phyloP scores from a whole-genome alignment of 2,329 filamentous ascomycete genomes.

The Penicillium palitans region DNA sequence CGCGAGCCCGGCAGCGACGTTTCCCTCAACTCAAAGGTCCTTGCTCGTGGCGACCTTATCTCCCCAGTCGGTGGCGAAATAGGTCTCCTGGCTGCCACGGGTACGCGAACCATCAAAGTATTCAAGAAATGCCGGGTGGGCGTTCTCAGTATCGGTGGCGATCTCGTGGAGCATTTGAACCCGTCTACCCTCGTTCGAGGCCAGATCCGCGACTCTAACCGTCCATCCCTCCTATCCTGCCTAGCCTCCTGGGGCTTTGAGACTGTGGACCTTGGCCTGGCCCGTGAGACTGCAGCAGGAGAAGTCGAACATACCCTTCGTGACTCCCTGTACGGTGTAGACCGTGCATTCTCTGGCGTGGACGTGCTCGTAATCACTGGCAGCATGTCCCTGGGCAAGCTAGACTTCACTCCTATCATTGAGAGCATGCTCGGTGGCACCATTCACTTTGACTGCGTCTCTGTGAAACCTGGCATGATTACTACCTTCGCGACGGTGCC shows the following conservation, averaged over 20 bases:
- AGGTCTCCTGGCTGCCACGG: slow-evolving; percentile 81
- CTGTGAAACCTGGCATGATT: slow-evolving; percentile 96
- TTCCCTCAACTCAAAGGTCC: slow-evolving; percentile 64
- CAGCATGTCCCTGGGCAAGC: slow-evolving; percentile 86
- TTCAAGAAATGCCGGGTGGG: slow-evolving; percentile 77
- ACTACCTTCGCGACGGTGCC: slow-evolving; percentile 92
- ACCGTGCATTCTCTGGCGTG: background rate
- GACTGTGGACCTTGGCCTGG: slow-evolving; percentile 80
- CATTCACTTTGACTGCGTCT: slow-evolving; percentile 91
- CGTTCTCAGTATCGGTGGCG: slow-evolving; percentile 89
- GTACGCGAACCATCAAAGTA: slow-evolving; percentile 66
- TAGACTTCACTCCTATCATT: slow-evolving; percentile 92
- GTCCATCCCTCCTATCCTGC: slow-evolving; percentile 78
- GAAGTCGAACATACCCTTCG: slow-evolving; percentile 74
- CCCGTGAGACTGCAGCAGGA: slow-evolving; percentile 55
- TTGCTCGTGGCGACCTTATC: slow-evolving; percentile 75
- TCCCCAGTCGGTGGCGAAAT: slow-evolving; percentile 86
- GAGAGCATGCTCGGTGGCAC: slow-evolving; percentile 78
- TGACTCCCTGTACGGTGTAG: slow-evolving; percentile 17
- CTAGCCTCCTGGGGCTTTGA: slow-evolving; percentile 71
- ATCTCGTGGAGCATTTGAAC: slow-evolving; percentile 71
- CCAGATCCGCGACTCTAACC: slow-evolving; percentile 86
- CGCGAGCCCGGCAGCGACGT: slow-evolving; percentile 90
- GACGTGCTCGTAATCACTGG: slow-evolving; percentile 47
- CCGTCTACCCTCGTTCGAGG: slow-evolving; percentile 31